Conservation (phyloP, 225 moss, liverwort and hornwort species). For the Physcomitrellopsis africana region DNA sequence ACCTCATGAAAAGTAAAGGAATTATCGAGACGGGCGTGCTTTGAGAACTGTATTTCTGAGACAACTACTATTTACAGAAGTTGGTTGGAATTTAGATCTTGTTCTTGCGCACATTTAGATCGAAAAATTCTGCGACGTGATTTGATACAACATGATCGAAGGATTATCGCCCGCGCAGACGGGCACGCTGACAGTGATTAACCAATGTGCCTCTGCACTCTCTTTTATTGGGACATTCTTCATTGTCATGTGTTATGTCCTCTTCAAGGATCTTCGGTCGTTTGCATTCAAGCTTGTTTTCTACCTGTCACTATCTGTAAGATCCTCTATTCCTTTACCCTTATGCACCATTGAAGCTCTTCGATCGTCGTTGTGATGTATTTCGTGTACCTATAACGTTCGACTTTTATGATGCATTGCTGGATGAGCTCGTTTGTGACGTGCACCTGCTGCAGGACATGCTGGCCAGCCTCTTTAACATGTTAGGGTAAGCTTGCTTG, state of each 20-base stretch:
- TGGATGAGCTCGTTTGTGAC: conserved; percentile 8
- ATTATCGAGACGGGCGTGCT: background rate
- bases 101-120: background rate
- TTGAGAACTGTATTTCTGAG: background rate
- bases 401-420: background rate
- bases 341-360: background rate
- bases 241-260: conserved; percentile 69
- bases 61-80: background rate
- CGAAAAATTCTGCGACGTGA: background rate
- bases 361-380: background rate
- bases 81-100: background rate
- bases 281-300: conserved; percentile 78
- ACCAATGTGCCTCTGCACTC: conserved; percentile 63
- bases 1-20: background rate
- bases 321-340: background rate
- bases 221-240: conserved; percentile 70
- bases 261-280: conserved; percentile 72
- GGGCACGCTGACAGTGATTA: conserved; percentile 61
- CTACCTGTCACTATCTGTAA: conserved; percentile 74
- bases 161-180: conserved; percentile 61
- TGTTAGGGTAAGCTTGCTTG: conserved; percentile 56
- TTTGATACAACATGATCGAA: conserved; percentile 44
- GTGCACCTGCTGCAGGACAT: conserved; percentile 54
- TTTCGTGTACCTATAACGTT: background rate
- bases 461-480: conserved; percentile 69